phyloP scores from a whole-genome alignment of 225 moss, liverwort and hornwort species.

The Marchantia paleacea region DNA sequence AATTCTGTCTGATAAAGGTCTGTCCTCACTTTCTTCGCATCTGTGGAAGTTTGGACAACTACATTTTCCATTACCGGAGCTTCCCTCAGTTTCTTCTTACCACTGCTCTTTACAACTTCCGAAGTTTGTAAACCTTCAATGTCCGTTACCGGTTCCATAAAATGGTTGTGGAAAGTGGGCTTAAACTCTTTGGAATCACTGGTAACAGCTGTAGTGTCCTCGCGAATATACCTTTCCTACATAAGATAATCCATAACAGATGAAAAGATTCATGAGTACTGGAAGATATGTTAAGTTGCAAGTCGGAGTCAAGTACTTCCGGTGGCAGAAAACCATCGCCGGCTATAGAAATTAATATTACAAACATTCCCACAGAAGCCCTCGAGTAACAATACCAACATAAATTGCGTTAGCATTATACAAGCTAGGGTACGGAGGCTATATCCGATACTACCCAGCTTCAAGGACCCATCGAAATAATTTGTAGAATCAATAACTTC shows the following conservation, averaged over 20 bases:
- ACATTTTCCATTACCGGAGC: too few relatives aligned
- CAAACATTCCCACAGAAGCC: not conserved
- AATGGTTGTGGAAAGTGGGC: not conserved
- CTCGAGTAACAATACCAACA: not conserved
- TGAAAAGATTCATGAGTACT: not conserved
- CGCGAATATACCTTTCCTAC: constrained; percentile 6
- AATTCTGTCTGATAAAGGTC: not conserved
- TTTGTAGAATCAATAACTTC: not conserved
- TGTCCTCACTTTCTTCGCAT: not conserved
- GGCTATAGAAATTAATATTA: not conserved
- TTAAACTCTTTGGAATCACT: not conserved
- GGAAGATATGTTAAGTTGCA: not conserved
- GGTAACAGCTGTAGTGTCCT: not conserved
- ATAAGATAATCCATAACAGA: not conserved
- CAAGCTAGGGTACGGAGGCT: not conserved
- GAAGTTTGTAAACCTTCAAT: not conserved
- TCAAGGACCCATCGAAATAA: not conserved
- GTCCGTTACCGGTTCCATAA: not conserved
- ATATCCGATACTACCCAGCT: not conserved
- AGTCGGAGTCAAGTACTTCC: not conserved
- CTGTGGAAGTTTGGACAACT: too few relatives aligned
- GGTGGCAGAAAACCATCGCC: not conserved
- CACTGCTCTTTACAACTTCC: not conserved
- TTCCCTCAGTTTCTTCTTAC: not conserved
- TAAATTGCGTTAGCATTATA: too few relatives aligned